A percentile compares a stretch with the other conserved stretches of the same genome.
phyloP scores from a whole-genome alignment of 352 stramenopile species.

The Globisporangium okanoganense region DNA sequence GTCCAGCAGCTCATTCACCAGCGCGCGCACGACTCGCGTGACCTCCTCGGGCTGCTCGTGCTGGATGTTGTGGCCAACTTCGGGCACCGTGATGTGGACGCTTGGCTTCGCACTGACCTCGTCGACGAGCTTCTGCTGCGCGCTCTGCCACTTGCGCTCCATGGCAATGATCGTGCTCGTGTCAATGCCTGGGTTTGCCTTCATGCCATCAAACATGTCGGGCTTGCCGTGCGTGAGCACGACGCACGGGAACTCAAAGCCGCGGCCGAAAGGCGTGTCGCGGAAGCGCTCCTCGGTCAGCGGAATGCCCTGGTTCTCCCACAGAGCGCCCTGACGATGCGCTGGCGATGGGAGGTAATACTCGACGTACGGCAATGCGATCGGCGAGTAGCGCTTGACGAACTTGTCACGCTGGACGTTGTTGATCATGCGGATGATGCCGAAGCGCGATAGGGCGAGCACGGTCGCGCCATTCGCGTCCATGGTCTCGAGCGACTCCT shows the following conservation, averaged over 20 bases:
- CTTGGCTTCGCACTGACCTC: conserved; percentile 31
- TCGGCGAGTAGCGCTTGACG: conserved; percentile 44
- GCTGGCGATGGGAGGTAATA: conserved; percentile 61
- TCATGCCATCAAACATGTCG: conserved; percentile 73
- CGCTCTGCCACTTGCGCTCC: conserved; percentile 64
- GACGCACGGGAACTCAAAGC: conserved; percentile 57
- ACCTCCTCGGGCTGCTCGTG: conserved; percentile 70
- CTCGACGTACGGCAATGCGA: conserved; percentile 53
- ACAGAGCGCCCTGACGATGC: conserved; percentile 49
- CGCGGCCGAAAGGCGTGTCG: conserved; percentile 15
- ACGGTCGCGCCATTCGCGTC: conserved; percentile 62
- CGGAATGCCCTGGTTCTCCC: conserved; percentile 54
- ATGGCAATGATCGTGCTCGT: conserved; percentile 32
- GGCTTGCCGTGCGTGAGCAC: conserved; percentile 63
- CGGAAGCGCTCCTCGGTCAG: conserved; percentile 61
- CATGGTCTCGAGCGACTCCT: conserved; percentile 48
- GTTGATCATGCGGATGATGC: conserved; percentile 67
- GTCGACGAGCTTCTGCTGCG: conserved; percentile 49
- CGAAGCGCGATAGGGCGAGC: conserved; percentile 43
- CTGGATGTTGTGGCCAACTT: conserved; percentile 67
- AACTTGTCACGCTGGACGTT: conserved; percentile 59
- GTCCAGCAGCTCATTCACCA: conserved; percentile 31
- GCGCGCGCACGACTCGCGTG: conserved; percentile 46
- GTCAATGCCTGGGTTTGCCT: conserved; percentile 45
- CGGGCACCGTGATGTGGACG: conserved; percentile 46